phyloP scores from a whole-genome alignment of 768 basidiomycete genomes.

The Rhizopogon vulgaris region DNA sequence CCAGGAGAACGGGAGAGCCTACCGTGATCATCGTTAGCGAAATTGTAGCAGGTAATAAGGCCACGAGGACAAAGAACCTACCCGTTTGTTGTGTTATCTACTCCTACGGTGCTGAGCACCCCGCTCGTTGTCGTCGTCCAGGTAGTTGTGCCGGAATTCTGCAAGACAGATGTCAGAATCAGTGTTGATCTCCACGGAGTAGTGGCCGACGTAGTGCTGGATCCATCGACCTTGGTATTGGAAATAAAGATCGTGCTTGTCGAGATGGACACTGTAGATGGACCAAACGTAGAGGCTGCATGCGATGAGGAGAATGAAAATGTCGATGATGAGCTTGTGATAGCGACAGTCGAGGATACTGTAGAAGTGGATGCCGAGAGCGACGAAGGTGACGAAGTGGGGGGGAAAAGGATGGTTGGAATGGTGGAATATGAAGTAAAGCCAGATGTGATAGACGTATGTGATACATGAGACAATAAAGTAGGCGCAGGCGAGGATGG shows the following conservation, averaged over 20 bases:
- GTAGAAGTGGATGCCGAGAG: not conserved
- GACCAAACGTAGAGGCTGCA: not conserved
- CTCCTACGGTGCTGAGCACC: constrained; percentile 18
- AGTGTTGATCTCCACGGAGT: constrained; percentile 13
- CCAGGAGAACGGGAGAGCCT: constrained; percentile 16
- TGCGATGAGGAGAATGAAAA: not conserved
- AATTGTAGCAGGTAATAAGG: constrained; percentile 2
- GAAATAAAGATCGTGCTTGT: constrained; percentile 1
- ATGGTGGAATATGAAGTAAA: not conserved
- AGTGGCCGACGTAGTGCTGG: not conserved
- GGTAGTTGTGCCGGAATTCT: constrained; percentile 11
- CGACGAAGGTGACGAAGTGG: not conserved
- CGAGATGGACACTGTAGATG: not conserved
- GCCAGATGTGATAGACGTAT: not conserved
- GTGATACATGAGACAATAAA: not conserved
- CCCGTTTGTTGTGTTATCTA: constrained; percentile 6
- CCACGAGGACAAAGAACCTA: constrained; percentile 8
- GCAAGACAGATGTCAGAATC: constrained; percentile 13
- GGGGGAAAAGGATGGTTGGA: not conserved
- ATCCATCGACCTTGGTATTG: constrained; percentile 9
- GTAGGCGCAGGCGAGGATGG: not conserved
- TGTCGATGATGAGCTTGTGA: not conserved
- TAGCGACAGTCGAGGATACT: not conserved
- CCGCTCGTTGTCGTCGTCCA: constrained; percentile 14
- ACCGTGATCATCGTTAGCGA: constrained; percentile 2